A percentile compares a stretch with the other conserved stretches of the same genome.
phyloP scores from a whole-genome alignment of 2,329 filamentous ascomycete species.

The Aaosphaeria pasadenensis region DNA sequence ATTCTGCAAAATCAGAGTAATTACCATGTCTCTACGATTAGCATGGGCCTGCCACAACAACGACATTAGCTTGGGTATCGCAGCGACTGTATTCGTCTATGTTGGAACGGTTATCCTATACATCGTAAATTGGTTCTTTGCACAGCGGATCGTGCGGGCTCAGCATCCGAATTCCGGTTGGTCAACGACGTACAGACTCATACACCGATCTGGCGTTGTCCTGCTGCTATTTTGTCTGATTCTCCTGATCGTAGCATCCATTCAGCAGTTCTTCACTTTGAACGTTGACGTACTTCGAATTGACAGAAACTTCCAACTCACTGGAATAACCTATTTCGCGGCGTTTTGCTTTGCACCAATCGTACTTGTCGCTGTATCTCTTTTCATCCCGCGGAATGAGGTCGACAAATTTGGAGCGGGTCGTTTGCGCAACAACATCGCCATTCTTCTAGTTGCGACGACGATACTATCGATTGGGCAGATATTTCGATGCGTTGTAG shows the following conservation, averaged over 20 bases:
- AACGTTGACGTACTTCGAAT: conserved; percentile 48
- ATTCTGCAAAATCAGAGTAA: conserved; percentile 44
- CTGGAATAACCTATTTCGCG: conserved; percentile 62
- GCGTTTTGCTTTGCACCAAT: conserved; percentile 66
- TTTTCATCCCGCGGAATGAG: conserved; percentile 44
- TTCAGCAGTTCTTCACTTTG: conserved; percentile 68
- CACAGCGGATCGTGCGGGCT: conserved; percentile 72
- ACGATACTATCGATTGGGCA: conserved; percentile 65
- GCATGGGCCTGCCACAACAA: conserved; percentile 30
- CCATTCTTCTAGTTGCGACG: conserved; percentile 59
- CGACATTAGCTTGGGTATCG: conserved; percentile 52
- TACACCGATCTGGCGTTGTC: conserved; percentile 49
- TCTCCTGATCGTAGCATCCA: conserved; percentile 63
- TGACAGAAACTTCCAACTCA: conserved; percentile 63
- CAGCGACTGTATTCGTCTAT: conserved; percentile 67
- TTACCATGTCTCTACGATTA: conserved; percentile 42
- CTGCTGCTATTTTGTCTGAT: conserved; percentile 59
- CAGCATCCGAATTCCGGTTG: conserved; percentile 71
- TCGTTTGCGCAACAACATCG: conserved; percentile 63
- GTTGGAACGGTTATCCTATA: conserved; percentile 76
- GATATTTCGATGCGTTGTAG: conserved; percentile 62
- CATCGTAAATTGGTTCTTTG: conserved; percentile 73
- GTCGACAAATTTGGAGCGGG: conserved; percentile 65
- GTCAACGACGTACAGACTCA: conserved; percentile 52
- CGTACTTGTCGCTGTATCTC: conserved; percentile 49